phyloP scores from a whole-genome alignment of 2,329 filamentous ascomycete species.

The Zasmidium cellare region DNA sequence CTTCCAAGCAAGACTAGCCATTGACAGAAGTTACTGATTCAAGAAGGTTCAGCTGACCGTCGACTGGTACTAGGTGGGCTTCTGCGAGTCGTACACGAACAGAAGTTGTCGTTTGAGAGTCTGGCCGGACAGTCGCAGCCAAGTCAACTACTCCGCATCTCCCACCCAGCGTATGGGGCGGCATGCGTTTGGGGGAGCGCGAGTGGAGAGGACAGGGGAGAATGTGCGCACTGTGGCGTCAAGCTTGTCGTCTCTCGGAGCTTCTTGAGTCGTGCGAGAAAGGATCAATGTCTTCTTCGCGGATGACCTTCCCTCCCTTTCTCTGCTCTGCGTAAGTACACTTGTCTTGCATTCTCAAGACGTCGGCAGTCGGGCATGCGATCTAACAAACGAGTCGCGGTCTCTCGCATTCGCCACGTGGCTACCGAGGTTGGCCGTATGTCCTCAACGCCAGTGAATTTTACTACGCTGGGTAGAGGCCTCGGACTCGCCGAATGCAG shows the following conservation, averaged over 20 bases:
- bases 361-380: neutral
- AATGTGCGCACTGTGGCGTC: neutral
- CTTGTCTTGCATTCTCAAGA: neutral
- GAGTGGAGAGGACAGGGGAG: neutral
- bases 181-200: neutral
- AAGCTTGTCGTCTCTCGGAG: neutral
- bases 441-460: neutral
- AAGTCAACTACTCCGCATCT: neutral
- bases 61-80: neutral
- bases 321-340: neutral
- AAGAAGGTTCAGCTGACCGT: neutral
- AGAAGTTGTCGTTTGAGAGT: neutral
- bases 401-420: neutral
- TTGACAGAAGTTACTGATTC: neutral
- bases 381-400: neutral
- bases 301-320: neutral
- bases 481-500: neutral
- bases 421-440: neutral
- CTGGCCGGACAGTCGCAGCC: neutral
- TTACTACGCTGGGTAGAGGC: too few species aligned
- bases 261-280: neutral
- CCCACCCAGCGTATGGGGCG: neutral
- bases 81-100: neutral
- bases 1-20: neutral
- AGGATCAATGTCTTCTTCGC: neutral